Conservation (phyloP, 2,329 filamentous ascomycete species). For the Magnaporthiopsis rhizophila region DNA sequence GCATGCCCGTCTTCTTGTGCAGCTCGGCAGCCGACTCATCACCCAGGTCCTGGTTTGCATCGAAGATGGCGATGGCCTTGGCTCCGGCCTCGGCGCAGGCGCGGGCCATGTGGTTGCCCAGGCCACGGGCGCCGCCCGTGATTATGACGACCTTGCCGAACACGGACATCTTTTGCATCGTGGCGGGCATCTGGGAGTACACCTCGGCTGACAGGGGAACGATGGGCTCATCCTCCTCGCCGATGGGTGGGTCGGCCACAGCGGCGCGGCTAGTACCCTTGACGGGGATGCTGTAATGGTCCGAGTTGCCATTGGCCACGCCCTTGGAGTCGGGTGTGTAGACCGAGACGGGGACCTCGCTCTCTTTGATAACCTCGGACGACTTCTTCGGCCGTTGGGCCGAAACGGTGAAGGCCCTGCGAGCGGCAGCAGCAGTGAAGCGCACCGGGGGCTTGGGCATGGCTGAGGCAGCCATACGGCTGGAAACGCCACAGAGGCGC, state of each 20-base stretch:
- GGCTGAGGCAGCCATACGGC: conserved; percentile 18
- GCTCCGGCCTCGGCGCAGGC: conserved; percentile 70
- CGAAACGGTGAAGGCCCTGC: conserved; percentile 29
- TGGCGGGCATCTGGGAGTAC: conserved; percentile 51
- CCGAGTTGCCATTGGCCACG: conserved; percentile 28
- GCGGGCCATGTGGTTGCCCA: conserved; percentile 73
- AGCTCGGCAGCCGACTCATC: conserved; percentile 62
- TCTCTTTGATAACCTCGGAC: conserved; percentile 47
- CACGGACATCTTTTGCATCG: conserved; percentile 61
- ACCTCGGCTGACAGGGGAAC: conserved; percentile 44
- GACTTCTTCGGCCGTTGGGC: conserved; percentile 27
- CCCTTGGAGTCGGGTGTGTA: conserved; percentile 42
- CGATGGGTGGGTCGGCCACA: conserved; percentile 15
- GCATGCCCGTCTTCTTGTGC: conserved; percentile 63
- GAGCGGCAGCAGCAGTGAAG: conserved; percentile 7
- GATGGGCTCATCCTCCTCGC: conserved; percentile 38
- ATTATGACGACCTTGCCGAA: conserved; percentile 64
- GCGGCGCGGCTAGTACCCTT: conserved; percentile 34
- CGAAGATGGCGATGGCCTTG: conserved; percentile 66
- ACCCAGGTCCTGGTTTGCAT: conserved; percentile 68
- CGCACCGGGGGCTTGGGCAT: conserved; percentile 13
- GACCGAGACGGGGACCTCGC: conserved; percentile 48
- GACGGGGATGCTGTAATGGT: conserved; percentile 49
- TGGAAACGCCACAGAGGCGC: conserved; percentile 15
- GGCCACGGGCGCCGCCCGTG: conserved; percentile 67